A percentile compares a stretch with the other conserved stretches of the same genome.
These are phyloP conservation scores for Arctostaphylos glauca DNA, from an alignment of 148 eudicot species.

Conservation along the genomic window DNA sequence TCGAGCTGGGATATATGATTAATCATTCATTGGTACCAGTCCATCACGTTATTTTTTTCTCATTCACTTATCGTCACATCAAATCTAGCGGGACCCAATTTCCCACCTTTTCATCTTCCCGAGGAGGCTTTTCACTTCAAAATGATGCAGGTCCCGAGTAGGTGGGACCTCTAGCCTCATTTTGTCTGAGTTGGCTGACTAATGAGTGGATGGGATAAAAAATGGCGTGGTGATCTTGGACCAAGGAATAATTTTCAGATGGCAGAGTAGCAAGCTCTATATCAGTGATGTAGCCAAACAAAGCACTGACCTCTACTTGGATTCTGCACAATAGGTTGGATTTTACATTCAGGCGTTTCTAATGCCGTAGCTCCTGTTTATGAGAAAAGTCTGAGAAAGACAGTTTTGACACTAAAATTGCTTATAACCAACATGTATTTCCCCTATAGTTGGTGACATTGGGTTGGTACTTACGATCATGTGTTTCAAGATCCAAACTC, in stretches of 20 bases:
- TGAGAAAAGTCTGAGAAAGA: neutral
- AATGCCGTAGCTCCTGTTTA: neutral
- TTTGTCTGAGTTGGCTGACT: neutral
- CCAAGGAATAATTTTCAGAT: conserved; percentile 2
- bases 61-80: neutral
- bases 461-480: neutral
- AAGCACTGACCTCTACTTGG: neutral
- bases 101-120: neutral
- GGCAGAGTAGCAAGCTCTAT: neutral
- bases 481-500: neutral
- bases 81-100: neutral
- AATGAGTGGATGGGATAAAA: neutral
- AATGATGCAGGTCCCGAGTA: neutral
- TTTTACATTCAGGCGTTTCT: neutral
- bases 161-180: neutral
- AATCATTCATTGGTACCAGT: neutral
- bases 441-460: neutral
- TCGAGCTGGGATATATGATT: no score
- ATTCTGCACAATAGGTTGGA: neutral
- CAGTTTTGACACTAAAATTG: neutral
- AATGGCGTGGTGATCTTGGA: neutral
- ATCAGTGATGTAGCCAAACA: neutral
- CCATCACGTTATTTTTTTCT: neutral
- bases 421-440: neutral
- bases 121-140: neutral